phyloP scores from a whole-genome alignment of 2,329 filamentous ascomycete genomes.

The Cyphellophora europaea region DNA sequence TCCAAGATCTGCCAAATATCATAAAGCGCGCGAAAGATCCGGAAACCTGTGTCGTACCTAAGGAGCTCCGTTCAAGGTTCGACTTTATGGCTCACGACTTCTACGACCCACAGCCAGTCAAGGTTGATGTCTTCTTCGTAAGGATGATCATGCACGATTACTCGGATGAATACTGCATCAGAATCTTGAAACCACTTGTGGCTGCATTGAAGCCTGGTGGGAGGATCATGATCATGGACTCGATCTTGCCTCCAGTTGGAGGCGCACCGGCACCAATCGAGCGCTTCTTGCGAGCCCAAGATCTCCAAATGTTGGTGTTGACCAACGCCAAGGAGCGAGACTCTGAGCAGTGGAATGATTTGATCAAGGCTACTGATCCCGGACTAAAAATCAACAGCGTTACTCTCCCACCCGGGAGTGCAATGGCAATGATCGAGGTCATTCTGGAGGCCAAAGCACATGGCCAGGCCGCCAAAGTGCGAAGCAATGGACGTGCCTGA shows the following conservation, averaged over 20 bases:
- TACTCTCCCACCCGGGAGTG: constrained; percentile 9
- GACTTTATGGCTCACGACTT: constrained; percentile 20
- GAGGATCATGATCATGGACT: constrained; percentile 12
- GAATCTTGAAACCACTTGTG: constrained; percentile 16
- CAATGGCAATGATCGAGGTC: constrained; percentile 15
- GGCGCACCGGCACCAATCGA: constrained; percentile 7
- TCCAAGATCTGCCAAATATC: constrained; percentile 16
- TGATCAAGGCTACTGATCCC: constrained; percentile 3
- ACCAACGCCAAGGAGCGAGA: constrained; percentile 40
- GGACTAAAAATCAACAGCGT: constrained; percentile 10
- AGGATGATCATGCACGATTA: constrained; percentile 20
- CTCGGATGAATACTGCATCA: constrained; percentile 15
- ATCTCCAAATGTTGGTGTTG: constrained; percentile 42
- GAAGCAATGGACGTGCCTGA: not conserved
- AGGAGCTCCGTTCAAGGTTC: constrained; percentile 6
- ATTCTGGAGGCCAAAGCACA: constrained; percentile 5
- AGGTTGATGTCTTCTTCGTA: constrained; percentile 19
- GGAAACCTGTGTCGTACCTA: constrained; percentile 8
- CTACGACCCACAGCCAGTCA: constrained; percentile 16
- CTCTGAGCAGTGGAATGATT: constrained; percentile 8
- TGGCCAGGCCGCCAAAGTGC: not conserved
- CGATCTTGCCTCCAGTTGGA: constrained; percentile 9
- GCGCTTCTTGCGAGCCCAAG: constrained; percentile 18
- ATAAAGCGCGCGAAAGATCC: constrained; percentile 9
- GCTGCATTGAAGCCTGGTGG: constrained; percentile 14